Percentiles rank a stretch among this genome's conserved stretches.
phyloP scores from a whole-genome alignment of 2,329 filamentous ascomycete genomes.

The Epichloe bromicola region DNA sequence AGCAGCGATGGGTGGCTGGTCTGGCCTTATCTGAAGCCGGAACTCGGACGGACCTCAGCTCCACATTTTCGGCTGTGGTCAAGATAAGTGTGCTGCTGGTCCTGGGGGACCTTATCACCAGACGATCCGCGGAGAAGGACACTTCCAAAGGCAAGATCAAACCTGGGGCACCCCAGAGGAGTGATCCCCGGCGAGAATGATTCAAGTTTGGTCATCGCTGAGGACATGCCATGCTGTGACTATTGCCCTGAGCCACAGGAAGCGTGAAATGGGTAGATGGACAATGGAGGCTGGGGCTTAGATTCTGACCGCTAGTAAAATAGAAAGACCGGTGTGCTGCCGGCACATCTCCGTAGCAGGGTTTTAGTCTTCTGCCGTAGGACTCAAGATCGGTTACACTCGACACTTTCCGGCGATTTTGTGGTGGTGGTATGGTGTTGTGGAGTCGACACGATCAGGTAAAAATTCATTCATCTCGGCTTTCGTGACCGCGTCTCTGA shows the following conservation, averaged over 20 bases:
- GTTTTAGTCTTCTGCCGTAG: no score
- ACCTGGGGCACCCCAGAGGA: neutral
- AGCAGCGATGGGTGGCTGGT: slow-evolving; percentile 1
- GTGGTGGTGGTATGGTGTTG: no score
- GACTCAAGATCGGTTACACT: no score
- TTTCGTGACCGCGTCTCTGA: no score
- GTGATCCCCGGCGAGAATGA: neutral
- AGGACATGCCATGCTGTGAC: neutral
- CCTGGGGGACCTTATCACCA: slow-evolving; percentile 1
- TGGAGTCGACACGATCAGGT: no score
- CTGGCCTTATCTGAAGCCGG: slow-evolving; percentile 2
- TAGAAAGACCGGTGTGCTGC: no score
- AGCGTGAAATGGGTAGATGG: neutral
- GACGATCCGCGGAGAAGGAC: slow-evolving; percentile 4
- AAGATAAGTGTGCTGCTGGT: neutral
- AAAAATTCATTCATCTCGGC: no score
- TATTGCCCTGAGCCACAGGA: neutral
- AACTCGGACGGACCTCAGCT: neutral
- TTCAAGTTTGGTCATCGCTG: neutral
- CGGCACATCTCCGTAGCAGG: no score
- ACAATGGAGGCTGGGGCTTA: neutral
- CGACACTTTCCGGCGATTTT: no score
- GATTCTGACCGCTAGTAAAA: no score
- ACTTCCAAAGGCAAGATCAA: neutral
- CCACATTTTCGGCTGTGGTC: neutral